phyloP scores from a whole-genome alignment of 1,284 basidiomycete species.

The Phenoliferia sp. region DNA sequence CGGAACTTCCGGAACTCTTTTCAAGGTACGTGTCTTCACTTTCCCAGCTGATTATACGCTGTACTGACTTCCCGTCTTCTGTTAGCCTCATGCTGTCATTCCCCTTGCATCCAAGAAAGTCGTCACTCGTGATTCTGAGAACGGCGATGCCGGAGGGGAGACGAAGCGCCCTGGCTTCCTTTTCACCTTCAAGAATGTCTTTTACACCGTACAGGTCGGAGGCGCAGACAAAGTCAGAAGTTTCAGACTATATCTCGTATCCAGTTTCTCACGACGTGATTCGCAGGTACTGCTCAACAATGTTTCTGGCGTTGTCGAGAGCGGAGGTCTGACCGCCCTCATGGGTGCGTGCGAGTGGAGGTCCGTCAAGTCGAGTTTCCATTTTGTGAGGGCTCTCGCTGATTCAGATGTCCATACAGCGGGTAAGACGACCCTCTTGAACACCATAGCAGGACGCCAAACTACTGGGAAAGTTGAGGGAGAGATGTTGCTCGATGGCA shows the following conservation, averaged over 20 bases:
- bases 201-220: slow-evolving; percentile 46
- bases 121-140: slow-evolving; percentile 7
- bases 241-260: too few species aligned
- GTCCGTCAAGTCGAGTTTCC: background rate
- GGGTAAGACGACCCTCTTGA: slow-evolving; percentile 45
- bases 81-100: slow-evolving; percentile 18
- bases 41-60: too few species aligned
- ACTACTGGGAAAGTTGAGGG: slow-evolving; percentile 50
- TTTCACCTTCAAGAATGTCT: slow-evolving; percentile 41
- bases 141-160: background rate
- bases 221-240: slow-evolving; percentile 42
- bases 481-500: slow-evolving; percentile 50
- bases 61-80: too few species aligned
- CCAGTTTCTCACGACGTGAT: too few species aligned
- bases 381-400: background rate
- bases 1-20: slow-evolving; percentile 37
- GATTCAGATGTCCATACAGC: slow-evolving; percentile 19
- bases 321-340: slow-evolving; percentile 45
- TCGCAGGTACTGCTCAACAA: background rate
- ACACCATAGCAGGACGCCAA: slow-evolving; percentile 50
- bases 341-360: slow-evolving; percentile 40
- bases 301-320: slow-evolving; percentile 49
- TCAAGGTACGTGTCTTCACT: slow-evolving; percentile 34
- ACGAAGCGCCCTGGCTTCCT: slow-evolving; percentile 33
- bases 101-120: slow-evolving; percentile 13